phyloP scores from a whole-genome alignment of 2,329 filamentous ascomycete genomes.

The Xylariomycetidae sp. region DNA sequence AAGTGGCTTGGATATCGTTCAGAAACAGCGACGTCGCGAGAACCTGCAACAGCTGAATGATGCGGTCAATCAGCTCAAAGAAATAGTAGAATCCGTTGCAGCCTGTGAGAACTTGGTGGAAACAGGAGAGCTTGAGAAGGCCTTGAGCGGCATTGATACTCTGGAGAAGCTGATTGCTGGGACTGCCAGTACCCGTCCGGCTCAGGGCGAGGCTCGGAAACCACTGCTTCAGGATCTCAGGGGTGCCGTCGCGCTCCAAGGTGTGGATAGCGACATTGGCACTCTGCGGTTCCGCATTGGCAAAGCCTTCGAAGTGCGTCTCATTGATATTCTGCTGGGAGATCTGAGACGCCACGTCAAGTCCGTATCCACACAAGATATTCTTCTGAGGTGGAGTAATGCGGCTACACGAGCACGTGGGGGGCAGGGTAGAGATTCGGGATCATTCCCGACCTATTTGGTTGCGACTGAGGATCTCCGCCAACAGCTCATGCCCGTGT shows the following conservation, averaged over 20 bases:
- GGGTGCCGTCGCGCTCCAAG: constrained; percentile 70
- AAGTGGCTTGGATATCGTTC: constrained; percentile 77
- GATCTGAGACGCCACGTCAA: constrained; percentile 80
- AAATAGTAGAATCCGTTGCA: constrained; percentile 68
- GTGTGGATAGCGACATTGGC: constrained; percentile 70
- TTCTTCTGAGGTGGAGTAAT: constrained; percentile 78
- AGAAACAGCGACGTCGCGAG: constrained; percentile 72
- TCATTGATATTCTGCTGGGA: constrained; percentile 68
- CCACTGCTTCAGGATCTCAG: constrained; percentile 61
- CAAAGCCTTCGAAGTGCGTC: constrained; percentile 76
- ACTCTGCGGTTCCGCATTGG: constrained; percentile 76
- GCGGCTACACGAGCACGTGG: constrained; percentile 68
- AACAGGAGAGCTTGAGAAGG: constrained; percentile 73
- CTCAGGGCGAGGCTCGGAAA: constrained; percentile 22
- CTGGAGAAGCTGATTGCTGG: constrained; percentile 79
- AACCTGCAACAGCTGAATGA: constrained; percentile 79
- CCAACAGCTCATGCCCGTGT: constrained; percentile 59
- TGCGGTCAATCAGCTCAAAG: constrained; percentile 75
- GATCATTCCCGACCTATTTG: constrained; percentile 73
- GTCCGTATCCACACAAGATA: constrained; percentile 62
- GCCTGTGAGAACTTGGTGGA: constrained; percentile 78
- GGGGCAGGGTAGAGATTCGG: constrained; percentile 58
- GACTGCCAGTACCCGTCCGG: constrained; percentile 39
- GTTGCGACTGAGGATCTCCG: constrained; percentile 65
- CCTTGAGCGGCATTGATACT: constrained; percentile 68